Percentiles rank a stretch among this genome's conserved stretches.
Conservation (phyloP, 352 stramenopile genomes). For the Globisporangium rhizosaccharum region DNA sequence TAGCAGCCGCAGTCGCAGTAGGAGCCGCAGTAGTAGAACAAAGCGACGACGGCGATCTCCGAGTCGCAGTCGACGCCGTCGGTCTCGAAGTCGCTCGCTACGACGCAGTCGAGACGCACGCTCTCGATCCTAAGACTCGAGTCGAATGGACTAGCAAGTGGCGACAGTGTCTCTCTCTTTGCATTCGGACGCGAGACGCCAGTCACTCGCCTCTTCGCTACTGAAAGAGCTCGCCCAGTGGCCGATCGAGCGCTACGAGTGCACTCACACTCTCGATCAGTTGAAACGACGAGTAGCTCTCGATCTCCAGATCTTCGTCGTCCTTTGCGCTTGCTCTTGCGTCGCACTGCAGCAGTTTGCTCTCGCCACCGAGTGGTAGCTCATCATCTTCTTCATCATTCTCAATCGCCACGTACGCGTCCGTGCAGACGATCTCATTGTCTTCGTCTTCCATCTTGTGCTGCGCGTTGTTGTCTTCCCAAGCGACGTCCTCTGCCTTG, state of each 20-base stretch:
- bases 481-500: no score
- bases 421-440: background rate
- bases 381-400: constrained; percentile 9
- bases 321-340: background rate
- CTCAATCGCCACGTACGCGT: constrained; percentile 1
- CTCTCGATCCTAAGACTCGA: no score
- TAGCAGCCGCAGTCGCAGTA: constrained; percentile 14
- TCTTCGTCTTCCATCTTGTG: background rate
- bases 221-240: constrained; percentile 15
- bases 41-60: constrained; percentile 8
- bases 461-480: no score
- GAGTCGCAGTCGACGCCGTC: constrained; percentile 6
- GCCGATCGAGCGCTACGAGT: constrained; percentile 21
- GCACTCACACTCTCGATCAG: constrained; percentile 27
- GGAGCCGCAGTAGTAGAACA: constrained; percentile 2
- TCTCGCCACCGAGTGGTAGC: constrained; percentile 20
- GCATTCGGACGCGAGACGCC: no score
- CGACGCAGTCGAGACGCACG: no score
- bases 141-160: no score
- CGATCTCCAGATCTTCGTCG: constrained; percentile 10
- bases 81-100: background rate
- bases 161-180: no score
- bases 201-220: constrained; percentile 1
- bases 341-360: constrained; percentile 16
- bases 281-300: constrained; percentile 22